These are phyloP conservation scores for Euphrasia confusa DNA, from an alignment of 257 asterid genomes.

Conservation along the genomic window DNA sequence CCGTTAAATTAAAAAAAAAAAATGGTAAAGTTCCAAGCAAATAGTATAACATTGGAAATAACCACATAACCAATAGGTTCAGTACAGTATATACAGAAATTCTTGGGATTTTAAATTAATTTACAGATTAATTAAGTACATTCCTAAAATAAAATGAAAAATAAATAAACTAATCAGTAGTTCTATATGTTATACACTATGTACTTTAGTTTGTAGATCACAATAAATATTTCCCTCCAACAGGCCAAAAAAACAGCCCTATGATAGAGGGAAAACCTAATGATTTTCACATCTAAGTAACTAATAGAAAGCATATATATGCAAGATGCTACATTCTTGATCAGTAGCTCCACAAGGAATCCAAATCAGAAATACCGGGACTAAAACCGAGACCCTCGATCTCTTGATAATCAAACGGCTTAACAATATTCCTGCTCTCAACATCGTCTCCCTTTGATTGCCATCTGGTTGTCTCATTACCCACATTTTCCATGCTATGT, in stretches of 20 bases:
- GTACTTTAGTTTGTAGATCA: neutral
- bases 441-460: conserved; percentile 17
- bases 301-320: neutral
- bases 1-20: no score
- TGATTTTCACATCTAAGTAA: neutral
- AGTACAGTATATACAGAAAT: no score
- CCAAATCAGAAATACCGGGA: conserved; percentile 42
- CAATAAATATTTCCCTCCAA: conserved; percentile 3
- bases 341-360: conserved; percentile 36
- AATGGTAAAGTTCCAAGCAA: no score
- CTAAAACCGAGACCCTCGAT: conserved; percentile 35
- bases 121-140: no score
- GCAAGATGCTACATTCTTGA: neutral
- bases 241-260: conserved; percentile 25
- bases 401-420: conserved; percentile 38
- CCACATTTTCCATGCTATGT: conserved; percentile 31
- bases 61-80: no score
- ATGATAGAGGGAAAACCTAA: conserved; percentile 1
- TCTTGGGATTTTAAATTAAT: no score
- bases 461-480: no score
- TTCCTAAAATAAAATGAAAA: no score
- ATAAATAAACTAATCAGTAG: neutral
- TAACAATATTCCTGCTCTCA: conserved; percentile 23
- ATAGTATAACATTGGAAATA: no score
- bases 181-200: neutral